Evolutionary conservation across 768 basidiomycete species (phyloP).

Genomic region (Boletus eberwhitei): DNA sequence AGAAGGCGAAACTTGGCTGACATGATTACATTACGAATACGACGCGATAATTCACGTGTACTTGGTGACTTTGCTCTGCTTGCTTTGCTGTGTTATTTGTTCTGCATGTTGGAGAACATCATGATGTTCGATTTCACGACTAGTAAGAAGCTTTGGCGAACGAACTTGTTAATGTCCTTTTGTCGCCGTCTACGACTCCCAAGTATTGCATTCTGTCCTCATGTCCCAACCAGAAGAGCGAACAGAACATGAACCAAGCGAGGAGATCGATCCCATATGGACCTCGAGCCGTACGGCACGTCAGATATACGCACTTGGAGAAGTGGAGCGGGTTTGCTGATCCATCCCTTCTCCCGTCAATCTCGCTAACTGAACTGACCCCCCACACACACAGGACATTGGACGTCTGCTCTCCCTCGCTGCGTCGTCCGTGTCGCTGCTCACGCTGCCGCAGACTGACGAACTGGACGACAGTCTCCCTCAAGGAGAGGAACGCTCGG

Average conservation of each 20-base stretch:
- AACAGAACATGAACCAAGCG: conserved; percentile 11
- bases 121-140: background rate
- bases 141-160: background rate
- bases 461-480: conserved; percentile 62
- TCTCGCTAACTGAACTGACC: background rate
- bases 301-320: conserved; percentile 76
- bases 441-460: conserved; percentile 83
- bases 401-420: conserved; percentile 71
- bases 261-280: conserved; percentile 75
- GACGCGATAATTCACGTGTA: conserved; percentile 29
- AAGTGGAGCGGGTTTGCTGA: conserved; percentile 68
- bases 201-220: background rate
- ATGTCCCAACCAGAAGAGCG: conserved; percentile 25
- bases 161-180: background rate
- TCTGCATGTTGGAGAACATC: conserved; percentile 1
- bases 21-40: conserved; percentile 24
- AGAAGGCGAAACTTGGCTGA: conserved; percentile 64
- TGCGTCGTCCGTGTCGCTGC: conserved; percentile 72
- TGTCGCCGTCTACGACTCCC: background rate
- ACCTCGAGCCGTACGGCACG: conserved; percentile 75
- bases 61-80: conserved; percentile 26
- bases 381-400: conserved; percentile 80
- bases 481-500: conserved; percentile 78
- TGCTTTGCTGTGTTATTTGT: conserved; percentile 31
- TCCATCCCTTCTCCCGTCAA: background rate